Percentiles rank a stretch among this genome's conserved stretches.
phyloP scores from a whole-genome alignment of 139 green algal species.

The Yamagishiella unicocca region DNA sequence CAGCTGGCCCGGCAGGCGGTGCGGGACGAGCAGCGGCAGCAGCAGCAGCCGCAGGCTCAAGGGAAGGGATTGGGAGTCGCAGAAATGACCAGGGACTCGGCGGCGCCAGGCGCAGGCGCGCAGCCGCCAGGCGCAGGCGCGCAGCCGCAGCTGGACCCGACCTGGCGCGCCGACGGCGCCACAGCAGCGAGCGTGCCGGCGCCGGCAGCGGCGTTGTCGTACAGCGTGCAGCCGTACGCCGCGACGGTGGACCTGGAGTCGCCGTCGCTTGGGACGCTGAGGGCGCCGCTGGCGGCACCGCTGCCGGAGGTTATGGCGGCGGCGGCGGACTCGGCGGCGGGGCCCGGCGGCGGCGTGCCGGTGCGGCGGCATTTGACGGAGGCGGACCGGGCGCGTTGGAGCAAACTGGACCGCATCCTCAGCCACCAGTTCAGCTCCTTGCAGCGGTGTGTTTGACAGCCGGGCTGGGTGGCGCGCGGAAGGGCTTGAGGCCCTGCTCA shows the following conservation, averaged over 20 bases:
- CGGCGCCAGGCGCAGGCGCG: neutral
- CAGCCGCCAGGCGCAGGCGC: neutral
- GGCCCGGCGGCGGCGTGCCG: neutral
- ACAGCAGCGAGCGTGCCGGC: neutral
- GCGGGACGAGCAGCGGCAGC: neutral
- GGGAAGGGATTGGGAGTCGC: no score
- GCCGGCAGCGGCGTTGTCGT: neutral
- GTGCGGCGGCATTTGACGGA: slow-evolving; percentile 41
- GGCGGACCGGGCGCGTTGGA: slow-evolving; percentile 35
- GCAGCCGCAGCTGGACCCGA: neutral
- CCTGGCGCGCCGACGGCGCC: neutral
- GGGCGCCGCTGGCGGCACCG: slow-evolving; percentile 38
- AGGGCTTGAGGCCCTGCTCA: neutral
- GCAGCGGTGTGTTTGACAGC: slow-evolving; percentile 8
- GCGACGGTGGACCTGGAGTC: slow-evolving; percentile 33
- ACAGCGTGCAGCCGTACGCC: slow-evolving; percentile 17
- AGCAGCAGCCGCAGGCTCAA: neutral
- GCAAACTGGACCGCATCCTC: slow-evolving; percentile 47
- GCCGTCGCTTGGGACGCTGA: slow-evolving; percentile 39
- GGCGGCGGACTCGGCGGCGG: neutral
- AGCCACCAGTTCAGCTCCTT: slow-evolving; percentile 41
- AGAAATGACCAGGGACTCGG: neutral
- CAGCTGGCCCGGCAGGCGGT: slow-evolving; percentile 16
- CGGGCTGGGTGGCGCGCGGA: no score
- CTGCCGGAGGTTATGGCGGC: slow-evolving; percentile 48